Conservation (phyloP, 805 yeast species). For the Pichia scutulata region DNA sequence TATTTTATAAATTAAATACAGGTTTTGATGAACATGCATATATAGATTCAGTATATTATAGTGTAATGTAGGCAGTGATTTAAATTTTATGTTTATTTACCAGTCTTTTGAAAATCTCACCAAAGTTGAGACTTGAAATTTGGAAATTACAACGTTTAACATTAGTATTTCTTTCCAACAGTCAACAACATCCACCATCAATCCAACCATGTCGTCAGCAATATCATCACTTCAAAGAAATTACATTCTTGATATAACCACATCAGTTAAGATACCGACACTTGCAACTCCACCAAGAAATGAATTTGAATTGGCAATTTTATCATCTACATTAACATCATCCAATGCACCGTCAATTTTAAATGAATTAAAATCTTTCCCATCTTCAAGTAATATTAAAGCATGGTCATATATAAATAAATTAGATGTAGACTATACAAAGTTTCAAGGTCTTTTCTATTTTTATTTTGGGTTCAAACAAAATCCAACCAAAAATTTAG, state of each 20-base stretch:
- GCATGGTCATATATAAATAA: neutral
- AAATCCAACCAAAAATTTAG: neutral
- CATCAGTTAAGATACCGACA: neutral
- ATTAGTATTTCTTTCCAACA: neutral
- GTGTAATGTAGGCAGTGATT: too few species aligned
- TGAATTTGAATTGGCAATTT: neutral
- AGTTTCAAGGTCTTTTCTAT: neutral
- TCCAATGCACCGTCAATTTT: neutral
- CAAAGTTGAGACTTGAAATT: too few species aligned
- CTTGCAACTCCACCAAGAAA: neutral
- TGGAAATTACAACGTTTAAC: neutral
- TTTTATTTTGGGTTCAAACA: slow-evolving; percentile 16
- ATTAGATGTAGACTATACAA: neutral
- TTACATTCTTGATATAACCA: neutral
- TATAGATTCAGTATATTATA: neutral
- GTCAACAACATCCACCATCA: neutral
- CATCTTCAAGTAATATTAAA: neutral
- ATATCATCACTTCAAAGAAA: neutral
- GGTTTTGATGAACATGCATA: neutral
- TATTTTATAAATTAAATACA: too few species aligned
- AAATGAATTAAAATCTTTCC: neutral
- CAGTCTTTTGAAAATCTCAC: too few species aligned
- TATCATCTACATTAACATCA: neutral
- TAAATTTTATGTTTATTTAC: too few species aligned
- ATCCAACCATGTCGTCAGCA: neutral